phyloP scores from a whole-genome alignment of 1,284 basidiomycete genomes.

The Sporisorium iseilematis-ciliati region DNA sequence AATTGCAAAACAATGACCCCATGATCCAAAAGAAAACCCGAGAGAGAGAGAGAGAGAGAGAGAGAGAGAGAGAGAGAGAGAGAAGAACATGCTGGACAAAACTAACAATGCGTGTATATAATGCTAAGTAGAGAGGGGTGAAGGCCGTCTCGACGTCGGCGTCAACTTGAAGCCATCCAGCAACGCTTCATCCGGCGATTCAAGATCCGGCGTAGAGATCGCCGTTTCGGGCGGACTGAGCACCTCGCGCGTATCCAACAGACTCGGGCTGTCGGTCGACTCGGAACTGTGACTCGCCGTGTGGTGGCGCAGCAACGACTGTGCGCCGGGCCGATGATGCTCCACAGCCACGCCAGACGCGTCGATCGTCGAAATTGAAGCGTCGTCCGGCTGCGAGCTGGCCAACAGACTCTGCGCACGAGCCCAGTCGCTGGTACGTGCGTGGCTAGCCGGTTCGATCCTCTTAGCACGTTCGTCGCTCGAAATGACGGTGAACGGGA shows the following conservation, averaged over 20 bases:
- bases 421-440: conserved; percentile 42
- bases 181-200: conserved; percentile 16
- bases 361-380: conserved; percentile 2
- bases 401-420: conserved; percentile 25
- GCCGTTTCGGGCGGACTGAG: conserved; percentile 35
- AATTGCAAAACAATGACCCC: conserved; percentile 1
- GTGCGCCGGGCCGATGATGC: not conserved
- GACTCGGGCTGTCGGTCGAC: conserved; percentile 19
- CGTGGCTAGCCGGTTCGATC: conserved; percentile 17
- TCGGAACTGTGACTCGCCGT: conserved; percentile 34
- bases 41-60: conserved; percentile 18
- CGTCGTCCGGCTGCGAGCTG: not conserved
- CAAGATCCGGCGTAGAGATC: conserved; percentile 36
- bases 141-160: conserved; percentile 2
- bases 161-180: conserved; percentile 5
- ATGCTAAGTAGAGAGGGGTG: conserved; percentile 14
- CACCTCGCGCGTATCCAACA: conserved; percentile 25
- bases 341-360: not conserved
- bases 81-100: not conserved
- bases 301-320: conserved; percentile 14
- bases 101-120: no score
- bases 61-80: conserved; percentile 8
- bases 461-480: conserved; percentile 1
- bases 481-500: conserved; percentile 21
- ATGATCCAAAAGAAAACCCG: conserved; percentile 4